Evolutionary conservation across 2,329 filamentous ascomycete species (phyloP).

Genomic region (Acrocalymma vagum): DNA sequence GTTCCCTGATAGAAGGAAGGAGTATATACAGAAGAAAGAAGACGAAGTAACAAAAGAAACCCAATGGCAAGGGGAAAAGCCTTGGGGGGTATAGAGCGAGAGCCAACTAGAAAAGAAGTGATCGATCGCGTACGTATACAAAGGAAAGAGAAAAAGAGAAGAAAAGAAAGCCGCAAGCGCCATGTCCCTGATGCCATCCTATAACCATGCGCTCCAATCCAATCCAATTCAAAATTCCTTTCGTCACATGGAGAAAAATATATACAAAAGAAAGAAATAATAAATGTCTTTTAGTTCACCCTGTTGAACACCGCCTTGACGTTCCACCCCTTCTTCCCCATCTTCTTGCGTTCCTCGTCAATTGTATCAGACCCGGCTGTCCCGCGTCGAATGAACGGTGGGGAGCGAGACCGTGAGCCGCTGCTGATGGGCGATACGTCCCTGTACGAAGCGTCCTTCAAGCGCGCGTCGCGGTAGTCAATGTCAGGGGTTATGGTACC

Average conservation of each 20-base stretch:
- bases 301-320: constrained; percentile 32
- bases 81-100: background rate
- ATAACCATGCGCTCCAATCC: no score
- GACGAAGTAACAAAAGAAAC: background rate
- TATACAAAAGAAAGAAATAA: constrained; percentile 8
- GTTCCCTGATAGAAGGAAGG: background rate
- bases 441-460: no score
- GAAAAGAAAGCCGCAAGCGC: background rate
- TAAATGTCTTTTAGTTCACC: constrained; percentile 38
- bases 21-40: constrained; percentile 1
- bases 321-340: constrained; percentile 39
- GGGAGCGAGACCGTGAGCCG: constrained; percentile 3
- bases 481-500: no score
- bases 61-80: background rate
- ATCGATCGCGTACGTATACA: background rate
- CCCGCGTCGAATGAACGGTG: background rate
- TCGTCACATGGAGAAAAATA: background rate
- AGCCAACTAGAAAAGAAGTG: background rate
- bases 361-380: constrained; percentile 1
- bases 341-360: constrained; percentile 21
- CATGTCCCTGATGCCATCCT: background rate
- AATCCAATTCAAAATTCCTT: no score
- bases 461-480: no score
- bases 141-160: background rate
- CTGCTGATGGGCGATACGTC: no score